Percentiles rank a stretch among this genome's conserved stretches.
Evolutionary conservation across 495 filamentous ascomycete genomes (phyloP).

Genomic region (Apodospora peruviana): DNA sequence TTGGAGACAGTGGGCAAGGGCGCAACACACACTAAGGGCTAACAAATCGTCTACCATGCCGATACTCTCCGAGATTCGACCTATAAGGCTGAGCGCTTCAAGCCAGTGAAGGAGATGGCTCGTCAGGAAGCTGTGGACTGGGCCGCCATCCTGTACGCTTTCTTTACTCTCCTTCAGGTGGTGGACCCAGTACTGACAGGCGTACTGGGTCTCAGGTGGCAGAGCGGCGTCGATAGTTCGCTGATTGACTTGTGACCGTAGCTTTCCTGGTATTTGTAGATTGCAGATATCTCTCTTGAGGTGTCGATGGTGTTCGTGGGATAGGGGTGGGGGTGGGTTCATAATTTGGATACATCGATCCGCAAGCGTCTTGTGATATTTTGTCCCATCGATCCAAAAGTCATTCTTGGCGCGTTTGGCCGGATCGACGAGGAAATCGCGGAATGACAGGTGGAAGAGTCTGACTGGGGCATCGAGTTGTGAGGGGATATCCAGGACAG

Average conservation of each 20-base stretch:
- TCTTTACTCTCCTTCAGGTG: too few relatives aligned
- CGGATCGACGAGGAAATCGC: conserved; percentile 44
- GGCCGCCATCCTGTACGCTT: too few relatives aligned
- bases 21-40: too few relatives aligned
- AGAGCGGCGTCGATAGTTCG: too few relatives aligned
- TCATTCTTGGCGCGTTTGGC: not conserved
- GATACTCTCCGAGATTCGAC: too few relatives aligned
- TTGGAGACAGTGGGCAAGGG: conserved; percentile 26
- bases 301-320: conserved; percentile 34
- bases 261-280: conserved; percentile 22
- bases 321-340: conserved; percentile 18
- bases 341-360: conserved; percentile 31
- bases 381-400: conserved; percentile 19
- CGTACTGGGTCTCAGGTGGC: conserved; percentile 22
- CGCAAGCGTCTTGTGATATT: too few relatives aligned
- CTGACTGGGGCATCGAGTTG: conserved; percentile 21
- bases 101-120: conserved; percentile 40
- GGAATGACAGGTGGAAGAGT: too few relatives aligned
- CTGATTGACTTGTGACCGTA: conserved; percentile 10
- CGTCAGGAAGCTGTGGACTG: conserved; percentile 30
- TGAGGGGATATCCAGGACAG: conserved; percentile 24
- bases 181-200: conserved; percentile 41
- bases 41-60: too few relatives aligned
- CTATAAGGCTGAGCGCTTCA: too few relatives aligned
- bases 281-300: too few relatives aligned